A percentile compares a stretch with the other conserved stretches of the same genome.
Evolutionary conservation across 345 rosid genomes (phyloP).

Genomic region (Ceriops tagal): DNA sequence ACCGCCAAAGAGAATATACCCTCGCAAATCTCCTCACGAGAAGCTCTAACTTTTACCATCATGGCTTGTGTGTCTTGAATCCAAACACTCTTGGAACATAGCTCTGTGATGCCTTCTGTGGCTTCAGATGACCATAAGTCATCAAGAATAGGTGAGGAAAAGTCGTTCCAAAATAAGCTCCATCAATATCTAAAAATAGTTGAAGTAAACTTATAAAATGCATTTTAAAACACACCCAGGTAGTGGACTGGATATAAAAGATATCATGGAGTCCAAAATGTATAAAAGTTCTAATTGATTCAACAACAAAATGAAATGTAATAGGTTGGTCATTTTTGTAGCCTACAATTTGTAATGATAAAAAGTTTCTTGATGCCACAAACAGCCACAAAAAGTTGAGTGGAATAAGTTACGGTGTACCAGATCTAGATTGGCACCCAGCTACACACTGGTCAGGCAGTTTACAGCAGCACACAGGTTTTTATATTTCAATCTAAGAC

Average conservation of each 20-base stretch:
- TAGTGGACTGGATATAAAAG: not conserved
- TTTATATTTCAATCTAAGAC: too few relatives aligned
- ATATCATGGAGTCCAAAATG: not conserved
- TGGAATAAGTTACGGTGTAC: too few relatives aligned
- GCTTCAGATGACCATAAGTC: conserved; percentile 89
- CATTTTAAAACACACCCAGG: conserved; percentile 1
- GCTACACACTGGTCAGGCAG: too few relatives aligned
- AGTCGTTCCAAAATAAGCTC: conserved; percentile 93
- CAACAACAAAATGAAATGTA: not conserved
- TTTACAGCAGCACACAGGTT: too few relatives aligned
- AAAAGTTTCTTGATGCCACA: too few relatives aligned
- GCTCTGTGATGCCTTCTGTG: conserved; percentile 72
- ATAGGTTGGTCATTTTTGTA: too few relatives aligned
- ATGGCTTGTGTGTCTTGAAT: conserved; percentile 81
- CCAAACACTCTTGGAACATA: conserved; percentile 95
- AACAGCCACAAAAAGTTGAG: too few relatives aligned
- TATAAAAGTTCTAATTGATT: not conserved
- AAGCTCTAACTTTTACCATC: conserved; percentile 22
- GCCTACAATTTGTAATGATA: too few relatives aligned
- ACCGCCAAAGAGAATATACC: conserved; percentile 21
- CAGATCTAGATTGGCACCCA: too few relatives aligned
- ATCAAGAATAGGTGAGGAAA: conserved; percentile 90
- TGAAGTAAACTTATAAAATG: conserved; percentile 33
- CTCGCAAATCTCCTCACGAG: conserved; percentile 11
- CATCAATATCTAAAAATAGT: conserved; percentile 77